These are phyloP conservation scores for Malbranchea zuffiana DNA, from an alignment of 2,329 filamentous ascomycete genomes.

Conservation along the genomic window DNA sequence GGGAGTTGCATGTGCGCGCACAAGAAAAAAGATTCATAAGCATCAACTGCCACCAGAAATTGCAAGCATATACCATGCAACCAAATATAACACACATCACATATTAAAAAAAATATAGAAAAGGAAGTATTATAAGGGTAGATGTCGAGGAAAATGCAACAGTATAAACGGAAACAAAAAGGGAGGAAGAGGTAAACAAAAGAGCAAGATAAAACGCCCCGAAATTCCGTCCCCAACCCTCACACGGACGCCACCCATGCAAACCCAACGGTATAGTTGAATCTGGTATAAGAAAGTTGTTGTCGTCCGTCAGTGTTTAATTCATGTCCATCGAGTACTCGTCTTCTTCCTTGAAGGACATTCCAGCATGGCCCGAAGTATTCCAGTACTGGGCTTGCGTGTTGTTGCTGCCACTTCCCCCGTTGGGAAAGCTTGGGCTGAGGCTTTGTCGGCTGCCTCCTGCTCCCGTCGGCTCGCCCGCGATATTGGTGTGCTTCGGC, in stretches of 20 bases:
- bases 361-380: constrained; percentile 42
- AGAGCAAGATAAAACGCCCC: not conserved
- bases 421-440: constrained; percentile 60
- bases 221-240: not conserved
- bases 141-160: not conserved
- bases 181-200: not conserved
- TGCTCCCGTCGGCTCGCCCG: constrained; percentile 60
- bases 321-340: constrained; percentile 73
- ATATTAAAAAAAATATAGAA: not conserved
- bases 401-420: constrained; percentile 50
- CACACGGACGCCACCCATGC: constrained; percentile 8
- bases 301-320: constrained; percentile 16
- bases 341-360: constrained; percentile 88
- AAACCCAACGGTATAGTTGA: constrained; percentile 2
- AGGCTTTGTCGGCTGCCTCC: constrained; percentile 49
- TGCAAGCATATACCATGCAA: not conserved
- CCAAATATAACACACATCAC: not conserved
- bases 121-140: constrained; percentile 4
- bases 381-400: constrained; percentile 45
- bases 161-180: not conserved
- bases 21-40: not conserved
- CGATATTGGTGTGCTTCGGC: constrained; percentile 82
- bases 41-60: not conserved
- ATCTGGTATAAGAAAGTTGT: not conserved
- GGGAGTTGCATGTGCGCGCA: no score